phyloP scores from a whole-genome alignment of 2,329 filamentous ascomycete species.

The Colletotrichum trifolii region DNA sequence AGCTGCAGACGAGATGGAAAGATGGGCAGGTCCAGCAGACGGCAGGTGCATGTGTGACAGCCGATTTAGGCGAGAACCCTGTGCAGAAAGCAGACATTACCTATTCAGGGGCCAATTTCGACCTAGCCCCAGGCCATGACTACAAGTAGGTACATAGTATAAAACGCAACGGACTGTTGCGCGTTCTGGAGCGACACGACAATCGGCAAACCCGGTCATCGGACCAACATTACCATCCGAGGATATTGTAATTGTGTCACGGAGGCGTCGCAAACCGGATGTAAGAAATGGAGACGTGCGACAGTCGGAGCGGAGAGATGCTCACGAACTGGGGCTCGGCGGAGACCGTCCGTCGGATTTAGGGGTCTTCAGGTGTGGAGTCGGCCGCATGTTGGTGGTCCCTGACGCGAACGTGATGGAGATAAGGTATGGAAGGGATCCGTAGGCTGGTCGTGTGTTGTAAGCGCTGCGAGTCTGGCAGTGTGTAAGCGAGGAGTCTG shows the following conservation, averaged over 20 bases:
- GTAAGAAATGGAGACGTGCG: slow-evolving; percentile 7
- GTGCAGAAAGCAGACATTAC: slow-evolving; percentile 6
- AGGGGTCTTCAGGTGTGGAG: slow-evolving; percentile 10
- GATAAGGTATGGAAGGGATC: slow-evolving; percentile 15
- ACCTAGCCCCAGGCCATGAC: no score
- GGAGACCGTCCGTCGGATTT: slow-evolving; percentile 19
- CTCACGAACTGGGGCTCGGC: slow-evolving; percentile 6
- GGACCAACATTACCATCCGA: background rate
- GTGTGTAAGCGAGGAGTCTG: background rate
- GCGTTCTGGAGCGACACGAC: background rate
- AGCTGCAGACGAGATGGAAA: no score
- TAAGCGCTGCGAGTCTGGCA: slow-evolving; percentile 9
- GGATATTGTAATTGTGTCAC: background rate
- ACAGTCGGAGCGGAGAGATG: slow-evolving; percentile 18
- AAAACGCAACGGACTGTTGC: slow-evolving; percentile 5
- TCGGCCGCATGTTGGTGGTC: background rate
- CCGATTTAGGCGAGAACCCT: slow-evolving; percentile 21
- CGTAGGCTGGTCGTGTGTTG: slow-evolving; percentile 1
- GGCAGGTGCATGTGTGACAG: slow-evolving; percentile 17
- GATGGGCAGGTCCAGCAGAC: background rate
- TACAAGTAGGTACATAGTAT: no score
- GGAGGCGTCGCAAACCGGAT: slow-evolving; percentile 15
- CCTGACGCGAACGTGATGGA: slow-evolving; percentile 1
- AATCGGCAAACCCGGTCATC: background rate
- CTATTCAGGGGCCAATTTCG: background rate